Percentiles rank a stretch among this genome's conserved stretches.
Evolutionary conservation across 2,329 filamentous ascomycete species (phyloP).

Genomic region (Cercospora zeina): DNA sequence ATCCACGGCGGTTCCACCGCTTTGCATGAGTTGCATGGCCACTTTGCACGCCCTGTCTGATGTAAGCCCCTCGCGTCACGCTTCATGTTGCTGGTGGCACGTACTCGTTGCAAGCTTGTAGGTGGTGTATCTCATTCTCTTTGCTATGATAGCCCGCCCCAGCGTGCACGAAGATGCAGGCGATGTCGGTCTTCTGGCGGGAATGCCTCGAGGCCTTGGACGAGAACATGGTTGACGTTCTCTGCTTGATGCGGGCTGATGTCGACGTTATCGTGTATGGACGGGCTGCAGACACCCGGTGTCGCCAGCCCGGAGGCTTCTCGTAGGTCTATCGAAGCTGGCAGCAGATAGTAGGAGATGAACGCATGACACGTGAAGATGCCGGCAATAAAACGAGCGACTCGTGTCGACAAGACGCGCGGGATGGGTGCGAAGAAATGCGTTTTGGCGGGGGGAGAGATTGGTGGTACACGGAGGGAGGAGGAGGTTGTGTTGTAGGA

Average conservation of each 20-base stretch:
- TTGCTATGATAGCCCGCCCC: slow-evolving; percentile 91
- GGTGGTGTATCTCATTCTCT: slow-evolving; percentile 79
- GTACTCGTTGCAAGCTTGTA: slow-evolving; percentile 85
- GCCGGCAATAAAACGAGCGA: slow-evolving; percentile 16
- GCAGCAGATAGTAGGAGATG: slow-evolving; percentile 8
- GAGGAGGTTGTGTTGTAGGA: neutral
- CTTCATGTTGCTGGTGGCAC: slow-evolving; percentile 42
- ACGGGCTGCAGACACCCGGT: neutral
- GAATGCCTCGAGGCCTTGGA: slow-evolving; percentile 12
- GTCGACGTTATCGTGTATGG: slow-evolving; percentile 14
- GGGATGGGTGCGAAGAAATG: slow-evolving; percentile 2
- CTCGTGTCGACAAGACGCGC: slow-evolving; percentile 7
- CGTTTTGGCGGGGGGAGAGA: neutral
- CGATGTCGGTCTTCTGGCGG: slow-evolving; percentile 51
- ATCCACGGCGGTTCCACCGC: slow-evolving; percentile 77
- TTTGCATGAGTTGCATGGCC: slow-evolving; percentile 77
- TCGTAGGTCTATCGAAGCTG: slow-evolving; percentile 19
- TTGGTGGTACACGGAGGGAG: neutral
- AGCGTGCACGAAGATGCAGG: slow-evolving; percentile 91
- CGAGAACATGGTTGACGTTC: slow-evolving; percentile 41
- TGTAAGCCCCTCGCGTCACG: slow-evolving; percentile 26
- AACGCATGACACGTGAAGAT: slow-evolving; percentile 17
- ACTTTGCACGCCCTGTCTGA: slow-evolving; percentile 71
- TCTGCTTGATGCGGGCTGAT: slow-evolving; percentile 14
- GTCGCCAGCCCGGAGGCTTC: slow-evolving; percentile 3